A percentile compares a stretch with the other conserved stretches of the same genome.
phyloP scores from a whole-genome alignment of 768 basidiomycete species.

The Serendipita sp. region DNA sequence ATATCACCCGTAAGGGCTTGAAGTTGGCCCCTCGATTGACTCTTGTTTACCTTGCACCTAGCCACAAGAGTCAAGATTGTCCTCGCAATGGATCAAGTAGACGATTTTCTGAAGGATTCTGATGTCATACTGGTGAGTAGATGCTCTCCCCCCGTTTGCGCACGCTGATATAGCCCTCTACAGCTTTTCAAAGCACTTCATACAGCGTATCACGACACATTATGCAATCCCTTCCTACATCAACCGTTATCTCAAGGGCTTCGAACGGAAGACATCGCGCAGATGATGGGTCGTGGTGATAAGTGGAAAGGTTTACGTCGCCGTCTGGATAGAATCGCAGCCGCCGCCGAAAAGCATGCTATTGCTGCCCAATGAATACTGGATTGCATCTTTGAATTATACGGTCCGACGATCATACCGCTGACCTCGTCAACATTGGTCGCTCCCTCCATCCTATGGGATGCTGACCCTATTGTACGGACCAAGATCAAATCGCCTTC shows the following conservation, averaged over 20 bases:
- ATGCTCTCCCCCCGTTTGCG: not conserved
- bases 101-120: slow-evolving; percentile 62
- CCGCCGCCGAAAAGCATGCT: slow-evolving; percentile 22
- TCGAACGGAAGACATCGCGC: slow-evolving; percentile 35
- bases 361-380: too few relatives aligned
- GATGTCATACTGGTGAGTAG: slow-evolving; percentile 56
- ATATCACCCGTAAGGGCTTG: slow-evolving; percentile 39
- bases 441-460: not conserved
- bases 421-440: too few relatives aligned
- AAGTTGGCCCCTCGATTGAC: not conserved
- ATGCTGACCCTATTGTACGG: slow-evolving; percentile 11
- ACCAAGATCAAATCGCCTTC: slow-evolving; percentile 52
- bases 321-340: slow-evolving; percentile 59
- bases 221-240: slow-evolving; percentile 75
- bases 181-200: slow-evolving; percentile 83
- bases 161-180: not conserved
- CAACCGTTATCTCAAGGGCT: slow-evolving; percentile 40
- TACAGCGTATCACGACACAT: slow-evolving; percentile 67
- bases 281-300: slow-evolving; percentile 7
- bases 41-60: not conserved
- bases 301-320: slow-evolving; percentile 52
- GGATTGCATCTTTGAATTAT: too few relatives aligned
- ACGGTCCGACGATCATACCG: too few relatives aligned
- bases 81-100: slow-evolving; percentile 59
- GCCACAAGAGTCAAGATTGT: slow-evolving; percentile 75